Evolutionary conservation across 306 rosid genomes (phyloP), one percentile per base, ranked within the genome.

Genomic region (Hippophae tibetana): DNA sequence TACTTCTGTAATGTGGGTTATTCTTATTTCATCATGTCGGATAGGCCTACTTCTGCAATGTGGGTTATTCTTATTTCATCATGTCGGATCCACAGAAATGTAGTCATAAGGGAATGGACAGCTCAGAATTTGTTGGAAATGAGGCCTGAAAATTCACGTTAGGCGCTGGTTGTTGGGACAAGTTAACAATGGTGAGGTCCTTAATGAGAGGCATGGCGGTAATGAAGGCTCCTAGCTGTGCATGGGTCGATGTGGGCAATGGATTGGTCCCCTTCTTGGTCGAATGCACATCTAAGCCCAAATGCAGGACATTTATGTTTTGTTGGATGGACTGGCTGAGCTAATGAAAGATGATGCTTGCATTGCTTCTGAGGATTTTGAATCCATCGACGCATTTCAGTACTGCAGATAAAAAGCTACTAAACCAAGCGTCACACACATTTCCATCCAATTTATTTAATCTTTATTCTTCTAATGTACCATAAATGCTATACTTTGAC

Each of bases 1-100:
- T n/a, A 87, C 96, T n/a, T 7, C 89, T 7, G 92, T 87, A 6
- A 87, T 92, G 89, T 92, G n/a, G n/a, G n/a, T n/a, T n/a, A n/a
- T n/a, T n/a, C n/a, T n/a, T n/a, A n/a, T n/a, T n/a, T n/a, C n/a
- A n/a, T n/a, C n/a, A n/a, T n/a, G n/a, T n/a, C n/a, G n/a, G n/a
- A n/a, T 77, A 79, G 68, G 69, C 87, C 95, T n/a, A 87, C 96
- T n/a, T 7, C 89, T 7, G 92, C 86, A 6, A 87, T 92, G 89
- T 92, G 98, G 98, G 98, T 86, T 0, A 18, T 18, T 52, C 86
- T 87, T 8, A 57, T 87, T 5, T 87, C 93, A 74, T 89, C 96
- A 8, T 87, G 96, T 75, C 72, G 69, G 62, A 82, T 78, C 72
- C 80, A 87, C 74, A 82, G 81, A 72, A 74, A 92, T 61, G 63